These are phyloP conservation scores for Spizellomyces punctatus DNA, from an alignment of 192 early-diverging fungal species.

Conservation along the genomic window DNA sequence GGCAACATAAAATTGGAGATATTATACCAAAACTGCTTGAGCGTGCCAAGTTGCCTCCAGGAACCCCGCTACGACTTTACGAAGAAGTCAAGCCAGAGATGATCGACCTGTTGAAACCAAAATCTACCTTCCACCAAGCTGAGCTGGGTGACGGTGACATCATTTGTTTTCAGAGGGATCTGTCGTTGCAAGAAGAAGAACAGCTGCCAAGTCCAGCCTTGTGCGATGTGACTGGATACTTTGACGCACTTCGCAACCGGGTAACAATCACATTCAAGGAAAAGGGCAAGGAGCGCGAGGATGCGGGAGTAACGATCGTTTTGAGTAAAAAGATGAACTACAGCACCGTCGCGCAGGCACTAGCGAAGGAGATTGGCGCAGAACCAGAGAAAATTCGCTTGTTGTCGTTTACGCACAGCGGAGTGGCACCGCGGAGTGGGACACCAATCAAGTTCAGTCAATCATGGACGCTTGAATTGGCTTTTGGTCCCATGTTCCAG, in stretches of 20 bases:
- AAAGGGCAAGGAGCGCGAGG: conserved; percentile 42
- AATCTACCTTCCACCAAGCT: conserved; percentile 64
- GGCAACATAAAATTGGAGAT: conserved; percentile 57
- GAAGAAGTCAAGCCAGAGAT: conserved; percentile 94
- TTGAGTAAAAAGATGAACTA: conserved; percentile 71
- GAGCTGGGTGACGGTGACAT: conserved; percentile 97
- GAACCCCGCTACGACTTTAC: conserved; percentile 64
- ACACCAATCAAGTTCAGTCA: conserved; percentile 48
- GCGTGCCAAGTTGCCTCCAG: conserved; percentile 56
- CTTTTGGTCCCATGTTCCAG: conserved; percentile 45
- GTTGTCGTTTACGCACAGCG: conserved; percentile 28
- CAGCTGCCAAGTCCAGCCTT: conserved; percentile 11
- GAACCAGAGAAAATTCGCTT: conserved; percentile 80
- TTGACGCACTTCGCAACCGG: conserved; percentile 74
- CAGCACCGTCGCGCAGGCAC: conserved; percentile 55
- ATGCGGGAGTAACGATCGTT: conserved; percentile 49
- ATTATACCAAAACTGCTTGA: conserved; percentile 59
- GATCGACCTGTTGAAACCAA: conserved; percentile 76
- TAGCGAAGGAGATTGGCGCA: conserved; percentile 62
- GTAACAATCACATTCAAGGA: conserved; percentile 69
- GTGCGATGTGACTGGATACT: conserved; percentile 67
- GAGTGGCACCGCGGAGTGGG: not conserved
- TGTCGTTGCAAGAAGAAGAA: not conserved
- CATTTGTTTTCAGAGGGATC: conserved; percentile 72
- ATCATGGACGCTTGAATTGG: conserved; percentile 57